Base-by-base conservation (phyloP, 2,329 filamentous ascomycete genomes). In the Saccharata proteae region DNA sequence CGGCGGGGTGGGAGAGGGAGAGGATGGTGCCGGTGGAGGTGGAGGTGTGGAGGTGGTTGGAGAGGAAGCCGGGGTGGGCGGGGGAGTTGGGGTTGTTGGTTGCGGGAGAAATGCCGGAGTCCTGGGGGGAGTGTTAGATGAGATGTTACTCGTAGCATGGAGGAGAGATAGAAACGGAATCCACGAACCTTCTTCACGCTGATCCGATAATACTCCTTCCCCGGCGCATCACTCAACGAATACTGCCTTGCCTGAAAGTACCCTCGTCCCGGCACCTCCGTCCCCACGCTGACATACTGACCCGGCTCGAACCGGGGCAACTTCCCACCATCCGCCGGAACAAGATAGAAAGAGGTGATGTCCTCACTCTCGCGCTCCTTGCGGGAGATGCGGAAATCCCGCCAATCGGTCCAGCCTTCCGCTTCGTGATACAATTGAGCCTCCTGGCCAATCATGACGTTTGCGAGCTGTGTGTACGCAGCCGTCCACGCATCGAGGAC, bases 401-500 rank as follows among this genome's bases (percentile, higher is more conserved):
- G 67, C 74, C 77, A 84, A 29, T 68, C 64, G 11, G 61, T 64
- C 80, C 80, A 84, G 17, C 58, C 57, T n/a, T 65, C 59, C 30
- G 71, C 71, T 18, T 67, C 58, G 20, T 64, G 56, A 55, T 81
- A 82, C 27, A 84, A 56, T 36, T 71, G 61, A 4, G 59, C 60
- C 49, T 84, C 80, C 30, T 72, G 67, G 13, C 61, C 65, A 42
- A 80, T 82, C 58, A 84, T 70, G 58, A 84, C 70, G 50, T 76
- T 67, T 16, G 80, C 79, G 15, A 85, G 68, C 43, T 82, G 65
- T 67, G 70, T 75, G 57, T 84, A 85, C 2, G 80, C 80, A 30
- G 71, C 70, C 5, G 57, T 66, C 80, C 80, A 85, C 6, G 80
- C 79, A 9, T 70, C 64, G 32, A 71, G 63, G 17, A 80, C 65